Base-by-base conservation (phyloP, 148 eudicot species). In the Rheum nobile region DNA sequence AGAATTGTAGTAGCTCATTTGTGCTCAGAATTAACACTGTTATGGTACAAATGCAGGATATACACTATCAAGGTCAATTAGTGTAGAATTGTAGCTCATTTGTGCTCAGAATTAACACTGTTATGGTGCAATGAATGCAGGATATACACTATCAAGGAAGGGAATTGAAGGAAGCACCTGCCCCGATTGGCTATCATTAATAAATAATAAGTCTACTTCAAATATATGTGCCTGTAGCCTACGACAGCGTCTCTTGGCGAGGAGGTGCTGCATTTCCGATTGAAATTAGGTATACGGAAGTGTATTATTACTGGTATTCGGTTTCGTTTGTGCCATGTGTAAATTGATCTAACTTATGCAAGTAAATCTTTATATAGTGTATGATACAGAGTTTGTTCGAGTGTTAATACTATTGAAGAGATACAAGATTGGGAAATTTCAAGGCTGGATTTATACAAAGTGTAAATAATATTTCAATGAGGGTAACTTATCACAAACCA, bases 131-230 rank as follows among this genome's bases (percentile, higher is more conserved):
- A n/a, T n/a, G 37, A 22, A 31, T 86, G 84, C 90, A 92, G 96
- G 98, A 92, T 75, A 83, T 92, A 69, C 90, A 90, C 48, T 82
- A 69, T 50, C 90, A 90, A 78, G 98, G 98, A 46, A 93, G 82
- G 22, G 89, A 90, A 75, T 85, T 92, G 85, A 90, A 85, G 78
- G 91, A 86, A 32, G 78, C 89, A 34, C 82, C 96, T 39, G 93
- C 96, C 8, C 96, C 98, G 0, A 22, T 92, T 80, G 96, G 98
- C 46, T 92, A 92, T 81, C 98, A 92, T 76, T 92, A 78, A 86
- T 16, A 65, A 6, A n/a, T n/a, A n/a, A n/a, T n/a, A n/a, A n/a
- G 32, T 24, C 32, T 43, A 43, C 46, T 43, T 43, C 46, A 43
- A 43, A 12, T 41, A n/a, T n/a, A n/a, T n/a, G n/a, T n/a, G n/a